Conservation (phyloP, 2,329 filamentous ascomycete genomes). For the Venturia asperata region DNA sequence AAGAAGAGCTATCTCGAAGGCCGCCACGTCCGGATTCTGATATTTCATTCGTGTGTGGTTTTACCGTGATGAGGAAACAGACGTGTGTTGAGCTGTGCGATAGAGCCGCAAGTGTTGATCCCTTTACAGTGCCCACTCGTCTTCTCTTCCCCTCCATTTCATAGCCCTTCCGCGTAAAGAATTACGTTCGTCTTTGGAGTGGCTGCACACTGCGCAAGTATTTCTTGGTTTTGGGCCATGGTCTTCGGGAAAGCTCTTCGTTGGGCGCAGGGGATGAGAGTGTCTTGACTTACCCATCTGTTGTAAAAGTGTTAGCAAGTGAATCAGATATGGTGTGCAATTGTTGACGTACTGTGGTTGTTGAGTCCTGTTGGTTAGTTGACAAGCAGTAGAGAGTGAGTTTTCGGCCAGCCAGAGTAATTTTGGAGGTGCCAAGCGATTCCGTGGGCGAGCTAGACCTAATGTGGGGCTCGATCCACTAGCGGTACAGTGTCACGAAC, state of each 20-base stretch:
- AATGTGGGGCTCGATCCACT: not conserved
- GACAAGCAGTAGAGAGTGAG: not conserved
- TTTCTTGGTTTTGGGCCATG: not conserved
- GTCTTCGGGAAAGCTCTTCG: not conserved
- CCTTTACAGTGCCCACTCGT: not conserved
- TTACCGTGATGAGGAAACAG: not conserved
- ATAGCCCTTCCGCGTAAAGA: not conserved
- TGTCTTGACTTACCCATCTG: slow-evolving; percentile 23
- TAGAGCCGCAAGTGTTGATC: not conserved
- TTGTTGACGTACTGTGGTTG: not conserved
- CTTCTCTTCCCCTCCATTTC: not conserved
- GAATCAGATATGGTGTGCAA: not conserved
- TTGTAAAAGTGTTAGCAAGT: slow-evolving; percentile 19
- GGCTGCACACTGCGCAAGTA: not conserved
- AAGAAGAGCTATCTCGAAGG: not conserved
- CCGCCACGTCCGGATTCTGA: not conserved
- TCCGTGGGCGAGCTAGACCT: not conserved
- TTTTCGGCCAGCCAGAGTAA: not conserved
- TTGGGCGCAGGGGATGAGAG: not conserved
- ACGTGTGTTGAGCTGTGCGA: not conserved
- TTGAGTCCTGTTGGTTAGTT: slow-evolving; percentile 2
- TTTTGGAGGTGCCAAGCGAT: slow-evolving; percentile 1
- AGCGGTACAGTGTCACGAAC: not conserved
- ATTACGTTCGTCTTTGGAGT: not conserved
- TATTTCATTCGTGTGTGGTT: not conserved